Percentiles rank a stretch among this genome's conserved stretches.
These are phyloP conservation scores for Neonectria punicea DNA, from an alignment of 2,329 filamentous ascomycete genomes.

Conservation along the genomic window DNA sequence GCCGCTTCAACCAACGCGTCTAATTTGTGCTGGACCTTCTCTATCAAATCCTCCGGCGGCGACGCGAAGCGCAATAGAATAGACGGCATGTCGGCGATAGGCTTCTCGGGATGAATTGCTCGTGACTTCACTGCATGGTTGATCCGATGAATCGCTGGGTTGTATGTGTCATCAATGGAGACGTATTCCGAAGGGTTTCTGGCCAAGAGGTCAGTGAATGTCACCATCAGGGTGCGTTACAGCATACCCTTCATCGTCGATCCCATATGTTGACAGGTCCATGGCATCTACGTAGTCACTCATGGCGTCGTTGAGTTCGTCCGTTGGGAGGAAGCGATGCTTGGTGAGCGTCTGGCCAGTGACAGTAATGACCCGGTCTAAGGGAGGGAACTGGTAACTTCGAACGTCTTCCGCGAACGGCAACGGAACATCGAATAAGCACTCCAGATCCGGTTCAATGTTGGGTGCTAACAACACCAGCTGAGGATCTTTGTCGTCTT, in stretches of 20 bases:
- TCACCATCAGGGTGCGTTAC: neutral
- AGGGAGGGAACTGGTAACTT: conserved; percentile 88
- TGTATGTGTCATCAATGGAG: conserved; percentile 82
- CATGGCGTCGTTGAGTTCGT: conserved; percentile 83
- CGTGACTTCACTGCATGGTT: conserved; percentile 86
- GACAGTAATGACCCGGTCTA: conserved; percentile 89
- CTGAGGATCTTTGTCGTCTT: conserved; percentile 82
- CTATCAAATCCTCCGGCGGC: conserved; percentile 74
- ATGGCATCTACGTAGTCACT: conserved; percentile 91
- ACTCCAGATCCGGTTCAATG: conserved; percentile 83
- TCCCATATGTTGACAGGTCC: conserved; percentile 79
- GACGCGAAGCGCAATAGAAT: conserved; percentile 78
- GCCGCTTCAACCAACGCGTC: conserved; percentile 74
- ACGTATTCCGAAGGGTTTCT: conserved; percentile 73
- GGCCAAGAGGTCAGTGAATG: conserved; percentile 26
- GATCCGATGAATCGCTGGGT: conserved; percentile 87
- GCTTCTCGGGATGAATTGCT: conserved; percentile 76
- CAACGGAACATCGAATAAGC: conserved; percentile 87
- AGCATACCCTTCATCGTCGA: conserved; percentile 78
- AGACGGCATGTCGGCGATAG: conserved; percentile 69
- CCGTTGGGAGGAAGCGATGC: conserved; percentile 83
- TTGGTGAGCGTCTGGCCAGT: conserved; percentile 82
- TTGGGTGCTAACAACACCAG: conserved; percentile 83
- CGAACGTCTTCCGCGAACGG: conserved; percentile 95
- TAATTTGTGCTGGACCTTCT: conserved; percentile 66